These are phyloP conservation scores for Lactarius hengduanensis DNA, from an alignment of 768 basidiomycete species.

Conservation along the genomic window DNA sequence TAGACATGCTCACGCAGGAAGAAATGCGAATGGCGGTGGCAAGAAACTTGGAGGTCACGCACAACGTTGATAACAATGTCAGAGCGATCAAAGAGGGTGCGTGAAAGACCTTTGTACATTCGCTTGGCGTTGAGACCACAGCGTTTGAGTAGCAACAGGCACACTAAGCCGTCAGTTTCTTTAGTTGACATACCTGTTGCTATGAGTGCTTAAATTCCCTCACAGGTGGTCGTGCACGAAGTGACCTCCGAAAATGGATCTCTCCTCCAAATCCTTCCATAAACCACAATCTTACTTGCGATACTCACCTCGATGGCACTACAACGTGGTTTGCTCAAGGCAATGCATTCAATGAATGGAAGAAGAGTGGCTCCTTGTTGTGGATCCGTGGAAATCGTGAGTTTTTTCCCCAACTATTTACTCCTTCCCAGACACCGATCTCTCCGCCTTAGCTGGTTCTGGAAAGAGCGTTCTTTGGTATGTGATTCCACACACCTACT, in stretches of 20 bases:
- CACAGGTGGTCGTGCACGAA: background rate
- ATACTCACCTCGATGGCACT: background rate
- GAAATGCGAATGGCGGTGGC: background rate
- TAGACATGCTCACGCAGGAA: conserved; percentile 10
- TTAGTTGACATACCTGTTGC: too few relatives aligned
- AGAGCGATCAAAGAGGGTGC: background rate
- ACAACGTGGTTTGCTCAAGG: conserved; percentile 8
- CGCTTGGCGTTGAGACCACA: background rate
- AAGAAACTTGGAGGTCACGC: background rate
- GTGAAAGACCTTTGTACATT: background rate
- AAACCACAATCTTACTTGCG: conserved; percentile 9
- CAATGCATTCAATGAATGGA: conserved; percentile 4
- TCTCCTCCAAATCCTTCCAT: conserved; percentile 11
- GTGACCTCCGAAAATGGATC: conserved; percentile 1
- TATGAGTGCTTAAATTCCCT: background rate
- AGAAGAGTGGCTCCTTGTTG: background rate
- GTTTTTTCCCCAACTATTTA: background rate
- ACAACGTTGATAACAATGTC: background rate
- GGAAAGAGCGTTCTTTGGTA: conserved; percentile 17
- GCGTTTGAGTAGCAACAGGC: background rate
- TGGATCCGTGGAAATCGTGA: conserved; percentile 17
- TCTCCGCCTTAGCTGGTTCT: background rate
- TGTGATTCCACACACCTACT: background rate
- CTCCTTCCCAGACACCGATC: background rate
- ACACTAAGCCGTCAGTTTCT: background rate